Evolutionary conservation across 805 yeast species (phyloP).

Genomic region (Spathaspora gorwiae): DNA sequence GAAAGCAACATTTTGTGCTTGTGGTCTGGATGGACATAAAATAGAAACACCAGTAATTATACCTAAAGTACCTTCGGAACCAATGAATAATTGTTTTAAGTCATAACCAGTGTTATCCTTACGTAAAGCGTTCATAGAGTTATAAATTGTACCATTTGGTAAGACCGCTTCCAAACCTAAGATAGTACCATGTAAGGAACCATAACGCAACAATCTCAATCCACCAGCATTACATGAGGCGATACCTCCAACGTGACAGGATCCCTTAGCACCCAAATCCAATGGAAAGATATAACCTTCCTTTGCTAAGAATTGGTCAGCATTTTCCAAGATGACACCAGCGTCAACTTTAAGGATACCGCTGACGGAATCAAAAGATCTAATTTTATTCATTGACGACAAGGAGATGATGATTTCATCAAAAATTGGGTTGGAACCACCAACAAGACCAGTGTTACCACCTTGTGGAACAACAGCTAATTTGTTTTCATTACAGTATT

Average conservation of each 20-base stretch:
- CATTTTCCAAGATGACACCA: constrained; percentile 82
- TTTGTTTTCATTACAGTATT: constrained; percentile 71
- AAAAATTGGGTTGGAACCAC: constrained; percentile 88
- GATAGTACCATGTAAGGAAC: constrained; percentile 88
- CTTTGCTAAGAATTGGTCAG: constrained; percentile 73
- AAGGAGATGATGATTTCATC: constrained; percentile 81
- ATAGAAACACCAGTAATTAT: constrained; percentile 86
- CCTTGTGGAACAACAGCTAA: constrained; percentile 94
- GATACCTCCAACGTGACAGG: constrained; percentile 93
- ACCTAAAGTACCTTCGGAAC: constrained; percentile 91
- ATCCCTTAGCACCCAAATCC: constrained; percentile 94
- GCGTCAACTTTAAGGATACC: constrained; percentile 90
- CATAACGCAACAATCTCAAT: constrained; percentile 77
- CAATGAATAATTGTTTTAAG: constrained; percentile 86
- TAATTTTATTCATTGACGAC: constrained; percentile 65
- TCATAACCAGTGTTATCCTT: constrained; percentile 96
- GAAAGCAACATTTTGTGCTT: constrained; percentile 81
- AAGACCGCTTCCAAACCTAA: constrained; percentile 90
- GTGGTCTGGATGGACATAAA: constrained; percentile 85
- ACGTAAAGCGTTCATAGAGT: constrained; percentile 79
- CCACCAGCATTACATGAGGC: constrained; percentile 98
- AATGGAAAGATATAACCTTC: constrained; percentile 88
- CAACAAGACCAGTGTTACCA: constrained; percentile 94
- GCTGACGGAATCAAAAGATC: constrained; percentile 75
- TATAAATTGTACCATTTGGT: constrained; percentile 78